Evolutionary conservation across 371 early-diverging fungal genomes (phyloP).

Genomic region (Syncephalastrum monosporum): DNA sequence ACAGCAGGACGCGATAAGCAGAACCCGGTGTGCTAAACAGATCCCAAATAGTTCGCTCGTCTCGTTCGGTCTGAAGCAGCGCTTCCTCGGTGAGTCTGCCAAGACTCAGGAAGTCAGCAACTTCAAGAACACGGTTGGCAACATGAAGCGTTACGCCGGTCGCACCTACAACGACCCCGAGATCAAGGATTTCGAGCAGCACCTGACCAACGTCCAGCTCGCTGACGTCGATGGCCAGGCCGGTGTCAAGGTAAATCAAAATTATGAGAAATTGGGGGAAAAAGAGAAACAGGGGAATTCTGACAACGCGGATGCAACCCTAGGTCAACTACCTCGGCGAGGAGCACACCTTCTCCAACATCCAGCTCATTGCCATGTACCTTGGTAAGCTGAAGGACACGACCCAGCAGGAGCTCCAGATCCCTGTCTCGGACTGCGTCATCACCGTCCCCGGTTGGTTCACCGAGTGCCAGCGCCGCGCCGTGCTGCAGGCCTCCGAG

Average conservation of each 20-base stretch:
- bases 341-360: slow-evolving; percentile 75
- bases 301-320: neutral
- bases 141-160: slow-evolving; percentile 96
- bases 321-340: slow-evolving; percentile 81
- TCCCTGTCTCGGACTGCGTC: slow-evolving; percentile 90
- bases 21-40: neutral
- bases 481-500: slow-evolving; percentile 85
- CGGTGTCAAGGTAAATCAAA: slow-evolving; percentile 71
- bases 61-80: slow-evolving; percentile 93
- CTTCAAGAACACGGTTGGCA: slow-evolving; percentile 93
- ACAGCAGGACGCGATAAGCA: slow-evolving; percentile 3
- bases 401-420: slow-evolving; percentile 79
- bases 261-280: neutral
- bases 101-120: slow-evolving; percentile 94
- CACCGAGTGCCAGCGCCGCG: slow-evolving; percentile 91
- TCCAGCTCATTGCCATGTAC: slow-evolving; percentile 94
- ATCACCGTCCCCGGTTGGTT: slow-evolving; percentile 95
- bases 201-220: slow-evolving; percentile 78
- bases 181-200: slow-evolving; percentile 79
- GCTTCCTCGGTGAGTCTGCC: slow-evolving; percentile 94
- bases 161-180: slow-evolving; percentile 90
- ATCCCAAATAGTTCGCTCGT: slow-evolving; percentile 69
- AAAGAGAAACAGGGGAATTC: neutral
- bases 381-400: slow-evolving; percentile 90
- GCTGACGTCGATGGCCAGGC: slow-evolving; percentile 83